phyloP scores from a whole-genome alignment of 2,329 filamentous ascomycete genomes.

The Exophiala sp. region DNA sequence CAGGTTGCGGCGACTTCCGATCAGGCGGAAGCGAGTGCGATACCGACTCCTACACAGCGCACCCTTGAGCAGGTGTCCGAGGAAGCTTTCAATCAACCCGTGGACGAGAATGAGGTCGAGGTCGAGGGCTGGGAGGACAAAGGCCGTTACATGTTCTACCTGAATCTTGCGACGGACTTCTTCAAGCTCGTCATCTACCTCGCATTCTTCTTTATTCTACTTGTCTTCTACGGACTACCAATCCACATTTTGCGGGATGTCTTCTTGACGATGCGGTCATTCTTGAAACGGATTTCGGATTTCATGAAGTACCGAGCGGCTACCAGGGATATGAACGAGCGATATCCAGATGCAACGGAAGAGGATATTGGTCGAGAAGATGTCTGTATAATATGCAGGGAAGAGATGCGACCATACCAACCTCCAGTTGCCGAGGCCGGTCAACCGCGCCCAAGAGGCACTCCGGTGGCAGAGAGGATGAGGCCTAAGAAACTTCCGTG shows the following conservation, averaged over 20 bases:
- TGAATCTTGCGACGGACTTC: slow-evolving; percentile 84
- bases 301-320: slow-evolving; percentile 86
- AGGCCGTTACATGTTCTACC: slow-evolving; percentile 80
- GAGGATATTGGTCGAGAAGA: slow-evolving; percentile 82
- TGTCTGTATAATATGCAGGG: slow-evolving; percentile 95
- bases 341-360: slow-evolving; percentile 81
- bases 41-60: slow-evolving; percentile 16
- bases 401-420: slow-evolving; percentile 84
- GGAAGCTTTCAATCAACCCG: slow-evolving; percentile 42
- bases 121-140: slow-evolving; percentile 96
- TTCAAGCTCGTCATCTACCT: slow-evolving; percentile 85
- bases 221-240: slow-evolving; percentile 88
- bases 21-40: slow-evolving; percentile 41
- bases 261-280: slow-evolving; percentile 87
- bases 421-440: slow-evolving; percentile 41
- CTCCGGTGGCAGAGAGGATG: slow-evolving; percentile 66
- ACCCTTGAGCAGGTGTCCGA: slow-evolving; percentile 20
- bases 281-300: slow-evolving; percentile 81
- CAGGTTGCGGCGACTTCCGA: slow-evolving; percentile 44
- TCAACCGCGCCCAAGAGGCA: slow-evolving; percentile 29
- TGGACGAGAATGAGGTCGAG: slow-evolving; percentile 91
- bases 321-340: slow-evolving; percentile 84
- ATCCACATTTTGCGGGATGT: slow-evolving; percentile 96
- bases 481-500: slow-evolving; percentile 95
- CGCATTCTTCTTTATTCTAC: slow-evolving; percentile 85